Evolutionary conservation across 192 early-diverging fungal genomes (phyloP).

Genomic region (Piromyces finnis): DNA sequence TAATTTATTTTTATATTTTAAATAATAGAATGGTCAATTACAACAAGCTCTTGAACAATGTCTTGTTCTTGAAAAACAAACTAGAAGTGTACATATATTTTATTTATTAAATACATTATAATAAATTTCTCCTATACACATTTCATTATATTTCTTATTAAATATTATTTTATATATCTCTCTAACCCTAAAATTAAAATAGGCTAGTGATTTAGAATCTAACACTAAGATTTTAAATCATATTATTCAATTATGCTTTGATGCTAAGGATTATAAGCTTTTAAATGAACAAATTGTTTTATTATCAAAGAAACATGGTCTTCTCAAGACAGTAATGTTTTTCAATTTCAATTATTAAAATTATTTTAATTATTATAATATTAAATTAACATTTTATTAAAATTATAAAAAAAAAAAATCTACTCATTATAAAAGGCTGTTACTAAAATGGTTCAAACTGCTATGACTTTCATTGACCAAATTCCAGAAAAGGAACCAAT

Average conservation of each 20-base stretch:
- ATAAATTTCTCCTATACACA: conserved; percentile 1
- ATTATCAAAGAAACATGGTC: conserved; percentile 92
- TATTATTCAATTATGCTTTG: conserved; percentile 54
- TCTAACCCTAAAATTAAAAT: background rate
- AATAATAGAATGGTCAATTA: conserved; percentile 39
- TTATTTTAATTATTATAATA: background rate
- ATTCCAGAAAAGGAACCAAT: conserved; percentile 65
- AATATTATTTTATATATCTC: no score
- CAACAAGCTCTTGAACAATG: conserved; percentile 78
- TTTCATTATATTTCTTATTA: background rate
- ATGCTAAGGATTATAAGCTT: conserved; percentile 64
- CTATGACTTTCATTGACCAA: conserved; percentile 72
- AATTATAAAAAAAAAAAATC: background rate
- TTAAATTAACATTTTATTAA: background rate
- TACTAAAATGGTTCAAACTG: conserved; percentile 84
- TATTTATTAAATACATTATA: no score
- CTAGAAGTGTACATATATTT: conserved; percentile 56
- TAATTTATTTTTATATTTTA: no score
- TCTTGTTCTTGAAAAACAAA: conserved; percentile 81
- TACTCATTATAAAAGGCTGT: conserved; percentile 73
- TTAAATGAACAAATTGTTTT: conserved; percentile 82
- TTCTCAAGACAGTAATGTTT: conserved; percentile 57
- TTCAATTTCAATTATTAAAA: no score
- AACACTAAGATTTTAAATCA: conserved; percentile 70
- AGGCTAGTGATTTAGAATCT: conserved; percentile 76